Evolutionary conservation across 2,329 filamentous ascomycete species (phyloP), one percentile per base, ranked within the genome.

Genomic region (Colletotrichum magnum): DNA sequence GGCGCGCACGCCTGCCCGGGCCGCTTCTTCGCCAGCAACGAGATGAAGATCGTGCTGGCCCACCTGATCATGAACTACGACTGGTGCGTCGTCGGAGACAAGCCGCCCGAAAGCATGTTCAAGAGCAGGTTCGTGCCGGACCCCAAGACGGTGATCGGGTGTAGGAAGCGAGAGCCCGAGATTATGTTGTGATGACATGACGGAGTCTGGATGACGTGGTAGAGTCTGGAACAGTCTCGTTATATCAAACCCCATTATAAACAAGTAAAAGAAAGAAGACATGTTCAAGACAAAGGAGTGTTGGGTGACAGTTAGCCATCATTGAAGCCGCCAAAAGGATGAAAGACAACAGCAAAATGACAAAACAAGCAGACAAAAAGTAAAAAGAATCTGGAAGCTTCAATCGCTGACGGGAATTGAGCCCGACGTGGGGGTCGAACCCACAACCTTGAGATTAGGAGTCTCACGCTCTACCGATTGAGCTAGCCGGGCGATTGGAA

Each of bases 381-480:
- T 24, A 56, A 24, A 54, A 51, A 50, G 5, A 16, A 21, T 63
- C 58, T 54, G 41, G 10, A 41, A 52, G 61, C 56, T 45, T 57
- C 61, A 69, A 69, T 69, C 66, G 66, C 62, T 60, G 66, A 24
- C 66, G 66, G 66, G 61, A 60, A 69, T 69, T 66, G 62, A 69
- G 66, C 66, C 56, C 62, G 66, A 66, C 66, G 66, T 69, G 66
- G 66, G 69, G 69, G 67, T 85, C 84, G 84, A 87, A 88, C 86
- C 83, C 83, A 82, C 83, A 86, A 82, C 84, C 84, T 86, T 85
- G 82, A 86, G 85, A 85, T 86, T 88, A 87, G 88, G 89, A 91
- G 89, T 90, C 89, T 90, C 86, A 90, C 89, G 89, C 89, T 91
- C 89, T 91, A 90, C 87, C 87, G 87, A 89, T 89, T 90, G 87